These are phyloP conservation scores for Coemansia sp. DNA, from an alignment of 192 early-diverging fungal species.

Conservation along the genomic window DNA sequence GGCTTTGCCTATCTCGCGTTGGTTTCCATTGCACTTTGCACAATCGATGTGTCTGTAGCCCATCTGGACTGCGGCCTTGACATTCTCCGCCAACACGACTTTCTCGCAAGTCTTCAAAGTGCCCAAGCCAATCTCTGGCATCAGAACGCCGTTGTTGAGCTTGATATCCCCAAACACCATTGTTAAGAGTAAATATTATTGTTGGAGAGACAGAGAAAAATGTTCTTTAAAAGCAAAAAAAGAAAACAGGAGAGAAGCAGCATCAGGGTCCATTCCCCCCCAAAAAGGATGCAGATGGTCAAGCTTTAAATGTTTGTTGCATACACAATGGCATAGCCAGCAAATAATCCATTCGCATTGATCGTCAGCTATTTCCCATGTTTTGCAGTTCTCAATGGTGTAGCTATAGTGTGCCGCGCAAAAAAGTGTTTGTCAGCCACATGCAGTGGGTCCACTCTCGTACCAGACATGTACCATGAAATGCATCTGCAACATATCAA, in stretches of 20 bases:
- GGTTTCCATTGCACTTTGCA: constrained; percentile 68
- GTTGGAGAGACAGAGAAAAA: neutral
- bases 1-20: constrained; percentile 74
- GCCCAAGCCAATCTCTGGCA: constrained; percentile 65
- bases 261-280: constrained; percentile 53
- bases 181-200: neutral
- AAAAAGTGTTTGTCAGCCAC: constrained; percentile 7
- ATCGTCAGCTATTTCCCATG: too few species aligned
- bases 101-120: constrained; percentile 61
- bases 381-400: too few species aligned
- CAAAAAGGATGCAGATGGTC: too few species aligned
- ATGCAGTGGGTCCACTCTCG: too few species aligned
- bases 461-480: too few species aligned
- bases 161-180: constrained; percentile 40
- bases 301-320: too few species aligned
- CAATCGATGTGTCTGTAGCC: constrained; percentile 75
- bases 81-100: constrained; percentile 57
- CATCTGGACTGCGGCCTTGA: constrained; percentile 58
- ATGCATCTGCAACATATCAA: too few species aligned
- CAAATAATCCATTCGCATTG: too few species aligned
- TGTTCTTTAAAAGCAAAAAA: too few species aligned
- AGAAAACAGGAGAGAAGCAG: constrained; percentile 7
- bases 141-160: constrained; percentile 64
- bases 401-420: too few species aligned
- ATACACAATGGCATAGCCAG: too few species aligned